These are phyloP conservation scores for Abortiporus biennis DNA, from an alignment of 1,284 basidiomycete genomes.

Conservation along the genomic window DNA sequence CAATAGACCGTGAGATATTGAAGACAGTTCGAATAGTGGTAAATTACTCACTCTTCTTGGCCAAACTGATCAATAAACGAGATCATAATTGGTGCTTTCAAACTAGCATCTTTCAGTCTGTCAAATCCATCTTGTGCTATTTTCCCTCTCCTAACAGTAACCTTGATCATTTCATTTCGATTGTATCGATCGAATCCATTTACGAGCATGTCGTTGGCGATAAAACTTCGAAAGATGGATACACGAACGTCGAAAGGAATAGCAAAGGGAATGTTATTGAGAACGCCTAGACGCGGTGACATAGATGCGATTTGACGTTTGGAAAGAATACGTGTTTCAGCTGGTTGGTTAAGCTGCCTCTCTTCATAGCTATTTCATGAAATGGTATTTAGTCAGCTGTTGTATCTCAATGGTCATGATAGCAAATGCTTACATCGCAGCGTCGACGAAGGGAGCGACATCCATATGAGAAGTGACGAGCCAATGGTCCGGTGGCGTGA, in stretches of 20 bases:
- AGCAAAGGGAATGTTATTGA: slow-evolving; percentile 96
- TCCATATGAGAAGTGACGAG: slow-evolving; percentile 76
- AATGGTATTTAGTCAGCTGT: neutral
- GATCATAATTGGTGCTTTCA: slow-evolving; percentile 83
- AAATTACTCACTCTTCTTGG: slow-evolving; percentile 61
- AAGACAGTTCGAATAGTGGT: slow-evolving; percentile 7
- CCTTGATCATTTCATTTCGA: slow-evolving; percentile 32
- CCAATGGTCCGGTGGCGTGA: slow-evolving; percentile 84
- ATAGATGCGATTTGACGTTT: slow-evolving; percentile 71
- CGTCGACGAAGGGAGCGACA: slow-evolving; percentile 83
- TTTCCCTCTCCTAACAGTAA: slow-evolving; percentile 66
- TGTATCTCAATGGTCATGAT: neutral
- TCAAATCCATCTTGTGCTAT: slow-evolving; percentile 90
- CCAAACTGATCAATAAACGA: slow-evolving; percentile 90
- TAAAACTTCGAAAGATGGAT: slow-evolving; percentile 83
- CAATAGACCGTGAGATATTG: slow-evolving; percentile 7
- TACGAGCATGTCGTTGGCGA: slow-evolving; percentile 49
- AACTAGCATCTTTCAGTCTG: slow-evolving; percentile 64
- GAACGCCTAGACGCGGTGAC: slow-evolving; percentile 83
- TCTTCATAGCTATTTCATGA: slow-evolving; percentile 47
- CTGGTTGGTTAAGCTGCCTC: slow-evolving; percentile 34
- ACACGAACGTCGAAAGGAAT: slow-evolving; percentile 92
- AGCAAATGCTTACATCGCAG: slow-evolving; percentile 62
- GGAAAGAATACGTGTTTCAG: slow-evolving; percentile 36
- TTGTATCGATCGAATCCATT: slow-evolving; percentile 17